phyloP scores from a whole-genome alignment of 2,329 filamentous ascomycete genomes.

The Endocalyx cinctus region DNA sequence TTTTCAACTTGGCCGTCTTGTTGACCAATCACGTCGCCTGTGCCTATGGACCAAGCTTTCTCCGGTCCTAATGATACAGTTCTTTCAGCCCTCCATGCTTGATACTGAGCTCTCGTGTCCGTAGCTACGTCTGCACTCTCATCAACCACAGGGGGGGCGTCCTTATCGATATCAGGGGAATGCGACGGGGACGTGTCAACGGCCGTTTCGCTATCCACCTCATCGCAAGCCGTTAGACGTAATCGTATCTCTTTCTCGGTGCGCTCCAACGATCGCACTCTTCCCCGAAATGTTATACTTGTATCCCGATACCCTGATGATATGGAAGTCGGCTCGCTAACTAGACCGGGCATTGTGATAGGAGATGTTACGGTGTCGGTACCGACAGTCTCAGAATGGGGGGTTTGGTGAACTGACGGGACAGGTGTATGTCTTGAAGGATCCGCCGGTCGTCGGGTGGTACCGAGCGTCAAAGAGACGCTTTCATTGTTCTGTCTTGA shows the following conservation, averaged over 20 bases:
- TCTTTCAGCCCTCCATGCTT: conserved; percentile 37
- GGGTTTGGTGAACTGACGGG: conserved; percentile 19
- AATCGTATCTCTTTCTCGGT: conserved; percentile 36
- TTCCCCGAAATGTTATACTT: conserved; percentile 24
- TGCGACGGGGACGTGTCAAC: conserved; percentile 30
- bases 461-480: conserved; percentile 33
- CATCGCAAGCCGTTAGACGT: conserved; percentile 23
- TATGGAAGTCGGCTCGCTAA: conserved; percentile 29
- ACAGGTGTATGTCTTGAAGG: conserved; percentile 26
- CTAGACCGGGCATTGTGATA: conserved; percentile 24
- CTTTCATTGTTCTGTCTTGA: conserved; percentile 29
- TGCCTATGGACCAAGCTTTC: conserved; percentile 61
- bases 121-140: conserved; percentile 14
- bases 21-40: conserved; percentile 42
- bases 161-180: conserved; percentile 8
- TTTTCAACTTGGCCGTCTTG: conserved; percentile 57
- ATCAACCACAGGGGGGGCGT: conserved; percentile 8
- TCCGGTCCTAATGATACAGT: conserved; percentile 43
- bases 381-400: conserved; percentile 8
- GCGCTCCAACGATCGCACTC: conserved; percentile 38
- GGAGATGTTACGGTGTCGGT: conserved; percentile 16
- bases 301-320: conserved; percentile 31
- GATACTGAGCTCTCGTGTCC: conserved; percentile 26
- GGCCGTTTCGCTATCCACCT: conserved; percentile 21
- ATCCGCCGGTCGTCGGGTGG: conserved; percentile 27